Base-by-base conservation (phyloP, 495 filamentous ascomycete genomes). In the Neurospora sublineolata region DNA sequence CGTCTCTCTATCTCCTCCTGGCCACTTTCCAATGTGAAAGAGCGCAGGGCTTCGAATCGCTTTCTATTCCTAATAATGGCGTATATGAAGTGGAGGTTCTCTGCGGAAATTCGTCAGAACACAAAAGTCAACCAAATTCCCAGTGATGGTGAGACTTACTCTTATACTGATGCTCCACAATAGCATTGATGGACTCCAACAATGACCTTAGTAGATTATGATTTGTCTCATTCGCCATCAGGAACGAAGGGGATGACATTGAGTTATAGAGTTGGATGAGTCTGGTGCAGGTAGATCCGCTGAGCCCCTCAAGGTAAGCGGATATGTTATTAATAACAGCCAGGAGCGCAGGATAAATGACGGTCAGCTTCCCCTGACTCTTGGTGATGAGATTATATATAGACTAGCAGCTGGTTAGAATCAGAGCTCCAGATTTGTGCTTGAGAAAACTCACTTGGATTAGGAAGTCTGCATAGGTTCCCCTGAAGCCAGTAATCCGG, bases 151-250 rank as follows among this genome's bases (percentile, higher is more conserved):
- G 5, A 27, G 37, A 60, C 75, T 73, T 84, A 98, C 94, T 90
- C 39, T 83, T 86, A 75, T 94, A 97, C 78, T 97, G 91, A 79
- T 97, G 92, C 82, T 99, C 95, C 41, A 98, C 84, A 37, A 97
- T 91, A 3, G 94, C 87, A 77, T 97, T 98, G 78, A 99, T 90
- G 3, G 93, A 92, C 77, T 97, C 93, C 14, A 99, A 84, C 39
- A 99, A 81, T 0, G 94, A 94, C 23, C 88, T 86, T 36, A 99
- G 84, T 37, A 97, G 87, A 39, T 82, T 80, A 72, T 99, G 92
- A 72, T 99, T 99, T 16, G 87, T 92, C 72, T 99, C 96, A 76
- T 98, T 99, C 6, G 93, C 92, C 27, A 99, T 83, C n/a, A 99
- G 83, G 80, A 98, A 99, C 36, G 89, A 91, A 1, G 96, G 96